Evolutionary conservation across 441 rosid species (phyloP).

Genomic region (Gossypium schwendimanii): DNA sequence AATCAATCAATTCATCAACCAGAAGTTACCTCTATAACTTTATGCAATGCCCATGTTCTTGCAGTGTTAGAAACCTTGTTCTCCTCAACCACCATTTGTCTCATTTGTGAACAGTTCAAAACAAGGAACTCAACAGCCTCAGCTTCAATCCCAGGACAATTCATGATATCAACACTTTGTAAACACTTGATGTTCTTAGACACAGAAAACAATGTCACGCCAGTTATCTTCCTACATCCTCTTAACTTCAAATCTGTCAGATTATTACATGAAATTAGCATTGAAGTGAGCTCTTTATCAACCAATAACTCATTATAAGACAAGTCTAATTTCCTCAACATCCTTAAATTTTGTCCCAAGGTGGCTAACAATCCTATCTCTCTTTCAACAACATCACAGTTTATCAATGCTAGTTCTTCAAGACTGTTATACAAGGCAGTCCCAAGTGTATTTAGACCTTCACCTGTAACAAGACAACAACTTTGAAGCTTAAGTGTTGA

Average conservation of each 20-base stretch:
- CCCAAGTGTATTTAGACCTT: slow-evolving; percentile 56
- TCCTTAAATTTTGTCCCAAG: slow-evolving; percentile 58
- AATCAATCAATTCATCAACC: slow-evolving; percentile 12
- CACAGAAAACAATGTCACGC: slow-evolving; percentile 32
- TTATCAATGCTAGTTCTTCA: slow-evolving; percentile 51
- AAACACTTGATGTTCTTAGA: slow-evolving; percentile 43
- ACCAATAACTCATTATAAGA: slow-evolving; percentile 50
- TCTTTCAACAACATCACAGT: slow-evolving; percentile 64
- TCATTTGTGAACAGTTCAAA: slow-evolving; percentile 34
- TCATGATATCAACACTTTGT: slow-evolving; percentile 41
- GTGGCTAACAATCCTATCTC: slow-evolving; percentile 68
- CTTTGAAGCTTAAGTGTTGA: slow-evolving; percentile 61
- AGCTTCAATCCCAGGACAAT: slow-evolving; percentile 40
- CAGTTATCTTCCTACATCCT: slow-evolving; percentile 51
- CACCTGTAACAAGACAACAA: slow-evolving; percentile 67
- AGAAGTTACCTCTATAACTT: slow-evolving; percentile 36
- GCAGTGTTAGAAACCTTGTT: slow-evolving; percentile 45
- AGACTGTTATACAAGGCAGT: slow-evolving; percentile 39
- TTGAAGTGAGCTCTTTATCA: slow-evolving; percentile 57
- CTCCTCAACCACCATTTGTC: slow-evolving; percentile 47
- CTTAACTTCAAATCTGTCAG: slow-evolving; percentile 57
- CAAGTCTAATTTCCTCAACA: slow-evolving; percentile 52
- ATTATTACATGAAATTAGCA: slow-evolving; percentile 50
- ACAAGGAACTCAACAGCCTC: slow-evolving; percentile 48
- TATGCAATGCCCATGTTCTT: slow-evolving; percentile 30